These are phyloP conservation scores for Aegilops sharonensis DNA, from an alignment of 176 grass and related monocot genomes.

Conservation along the genomic window DNA sequence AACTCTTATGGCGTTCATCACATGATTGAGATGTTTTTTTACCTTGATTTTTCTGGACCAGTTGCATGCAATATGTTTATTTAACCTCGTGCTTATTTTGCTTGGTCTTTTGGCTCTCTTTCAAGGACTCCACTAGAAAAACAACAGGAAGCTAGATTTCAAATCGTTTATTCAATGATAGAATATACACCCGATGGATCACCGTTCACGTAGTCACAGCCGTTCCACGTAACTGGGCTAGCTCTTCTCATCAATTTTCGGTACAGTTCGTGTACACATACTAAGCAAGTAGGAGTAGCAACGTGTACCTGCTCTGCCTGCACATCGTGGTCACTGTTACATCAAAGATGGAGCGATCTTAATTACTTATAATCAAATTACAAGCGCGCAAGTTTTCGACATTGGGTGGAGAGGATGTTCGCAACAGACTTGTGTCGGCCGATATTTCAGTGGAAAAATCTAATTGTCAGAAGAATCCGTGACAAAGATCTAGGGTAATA, in stretches of 20 bases:
- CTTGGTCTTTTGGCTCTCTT: neutral
- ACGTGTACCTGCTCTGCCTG: too few relatives aligned
- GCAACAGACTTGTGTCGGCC: neutral
- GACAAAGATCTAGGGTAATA: neutral
- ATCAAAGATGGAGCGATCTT: too few relatives aligned
- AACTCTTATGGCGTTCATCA: constrained; percentile 18
- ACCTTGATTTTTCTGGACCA: too few relatives aligned
- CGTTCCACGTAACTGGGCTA: too few relatives aligned
- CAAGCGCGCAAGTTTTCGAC: neutral
- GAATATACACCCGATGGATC: neutral
- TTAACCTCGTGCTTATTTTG: too few relatives aligned
- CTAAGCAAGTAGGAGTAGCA: too few relatives aligned
- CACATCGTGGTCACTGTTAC: too few relatives aligned
- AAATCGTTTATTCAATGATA: neutral
- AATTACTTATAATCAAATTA: neutral
- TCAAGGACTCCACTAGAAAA: constrained; percentile 12
- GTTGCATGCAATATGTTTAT: too few relatives aligned
- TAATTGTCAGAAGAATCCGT: neutral
- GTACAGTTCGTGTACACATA: neutral
- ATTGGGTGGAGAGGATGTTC: neutral
- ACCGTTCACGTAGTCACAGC: neutral
- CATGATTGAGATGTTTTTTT: constrained; percentile 28
- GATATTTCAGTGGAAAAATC: neutral
- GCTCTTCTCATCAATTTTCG: neutral
- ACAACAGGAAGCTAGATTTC: neutral